These are phyloP conservation scores for Phoenix dactylifera DNA, from an alignment of 176 grass and related monocot genomes.

Conservation along the genomic window DNA sequence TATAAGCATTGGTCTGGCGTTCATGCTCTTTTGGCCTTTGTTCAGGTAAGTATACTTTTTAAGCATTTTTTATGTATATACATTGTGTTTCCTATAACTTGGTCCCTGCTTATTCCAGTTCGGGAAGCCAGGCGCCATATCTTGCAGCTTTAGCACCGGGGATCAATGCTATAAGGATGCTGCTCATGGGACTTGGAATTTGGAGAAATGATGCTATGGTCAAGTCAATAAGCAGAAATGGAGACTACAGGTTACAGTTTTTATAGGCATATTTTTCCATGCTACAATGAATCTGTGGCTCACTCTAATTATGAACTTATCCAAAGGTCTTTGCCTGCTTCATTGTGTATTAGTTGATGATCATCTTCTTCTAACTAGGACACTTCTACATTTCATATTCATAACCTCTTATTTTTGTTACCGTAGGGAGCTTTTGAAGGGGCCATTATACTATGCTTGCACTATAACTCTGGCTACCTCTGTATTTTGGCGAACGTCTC, in stretches of 20 bases:
- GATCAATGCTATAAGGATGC: constrained; percentile 60
- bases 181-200: constrained; percentile 59
- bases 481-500: constrained; percentile 75
- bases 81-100: background rate
- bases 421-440: constrained; percentile 73
- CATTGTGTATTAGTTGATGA: too few relatives aligned
- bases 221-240: constrained; percentile 79
- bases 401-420: background rate
- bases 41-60: too few relatives aligned
- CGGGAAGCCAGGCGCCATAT: constrained; percentile 44
- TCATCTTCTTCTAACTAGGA: too few relatives aligned
- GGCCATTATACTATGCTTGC: constrained; percentile 75
- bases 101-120: constrained; percentile 22
- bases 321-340: too few relatives aligned
- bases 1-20: too few relatives aligned
- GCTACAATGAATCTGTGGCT: too few relatives aligned
- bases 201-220: constrained; percentile 73
- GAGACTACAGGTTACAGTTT: constrained; percentile 41
- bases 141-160: constrained; percentile 44
- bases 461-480: constrained; percentile 53
- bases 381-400: too few relatives aligned
- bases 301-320: too few relatives aligned
- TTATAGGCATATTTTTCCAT: background rate
- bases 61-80: too few relatives aligned
- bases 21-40: too few relatives aligned